These are phyloP conservation scores for Trypanosoma mega DNA, from an alignment of 208 protist species.

Conservation along the genomic window DNA sequence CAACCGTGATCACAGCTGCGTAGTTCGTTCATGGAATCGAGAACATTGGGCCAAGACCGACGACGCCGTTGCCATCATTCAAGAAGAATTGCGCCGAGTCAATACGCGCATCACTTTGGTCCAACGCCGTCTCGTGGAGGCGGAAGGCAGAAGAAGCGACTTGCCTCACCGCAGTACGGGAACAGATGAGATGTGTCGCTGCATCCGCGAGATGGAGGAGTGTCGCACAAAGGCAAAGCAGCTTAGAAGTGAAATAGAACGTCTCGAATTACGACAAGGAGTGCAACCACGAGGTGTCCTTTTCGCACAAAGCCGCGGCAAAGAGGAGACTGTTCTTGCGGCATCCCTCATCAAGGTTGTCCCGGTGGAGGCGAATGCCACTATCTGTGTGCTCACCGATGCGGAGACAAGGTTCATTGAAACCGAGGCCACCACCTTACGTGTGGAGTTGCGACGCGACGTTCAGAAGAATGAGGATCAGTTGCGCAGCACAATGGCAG, in stretches of 20 bases:
- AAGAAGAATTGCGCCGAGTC: constrained; percentile 7
- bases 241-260: constrained; percentile 15
- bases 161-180: background rate
- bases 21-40: constrained; percentile 12
- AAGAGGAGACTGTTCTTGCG: constrained; percentile 14
- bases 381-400: constrained; percentile 16
- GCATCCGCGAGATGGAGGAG: constrained; percentile 13
- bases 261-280: background rate
- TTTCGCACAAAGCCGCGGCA: background rate
- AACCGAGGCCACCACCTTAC: background rate
- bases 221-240: constrained; percentile 11
- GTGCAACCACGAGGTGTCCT: background rate
- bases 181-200: constrained; percentile 8
- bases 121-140: constrained; percentile 11
- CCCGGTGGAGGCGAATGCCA: constrained; percentile 3
- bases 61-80: background rate
- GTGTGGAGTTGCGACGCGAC: constrained; percentile 7
- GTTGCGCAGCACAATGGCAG: background rate
- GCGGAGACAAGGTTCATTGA: constrained; percentile 16
- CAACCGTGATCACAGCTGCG: constrained; percentile 3
- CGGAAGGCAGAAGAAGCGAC: background rate
- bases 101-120: background rate
- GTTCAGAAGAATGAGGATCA: constrained; percentile 3
- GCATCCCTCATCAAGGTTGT: constrained; percentile 20
- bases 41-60: constrained; percentile 1